Base-by-base conservation (phyloP, 1,139 yeast species). In the Lodderomyces metapsilosis region DNA sequence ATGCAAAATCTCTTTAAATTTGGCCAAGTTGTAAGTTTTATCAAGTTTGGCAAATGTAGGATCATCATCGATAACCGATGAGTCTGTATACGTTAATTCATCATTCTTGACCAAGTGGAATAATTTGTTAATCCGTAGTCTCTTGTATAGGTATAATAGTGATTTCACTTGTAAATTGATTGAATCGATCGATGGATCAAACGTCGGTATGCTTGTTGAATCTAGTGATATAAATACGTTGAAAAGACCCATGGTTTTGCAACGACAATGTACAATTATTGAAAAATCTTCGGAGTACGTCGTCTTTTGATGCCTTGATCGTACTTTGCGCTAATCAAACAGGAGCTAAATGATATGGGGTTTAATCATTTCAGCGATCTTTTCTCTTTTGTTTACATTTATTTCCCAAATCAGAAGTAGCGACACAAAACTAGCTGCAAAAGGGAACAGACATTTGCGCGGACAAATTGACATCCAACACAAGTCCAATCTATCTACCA, bases 101-200 rank as follows among this genome's bases (percentile, higher is more conserved):
- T 55, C 56, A 4, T 52, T 50, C 23, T 52, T 16, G 11, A 71
- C 47, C 44, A 76, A 74, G 0, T 78, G 65, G 2, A 73, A 59
- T 12, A 78, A 53, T 16, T 59, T 61, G 40, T 74, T 66, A 32
- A 83, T 67, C 36, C 68, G 64, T 42, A 78, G 66, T 36, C 88
- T 62, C 46, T 76, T 71, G 61, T 75, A 83, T 54, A 78, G 64
- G 53, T 82, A 83, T 28, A 68, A 56, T 40, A 83, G 59, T 3
- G 85, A 68, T 51, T 76, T 80, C 45, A 81, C 67, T 48, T 80
- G 85, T 12, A 82, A 64, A 47, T 80, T 85, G 10, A 78, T 66
- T 4, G 80, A 67, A 55, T 82, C 88, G 43, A 73, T 18, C 7
- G 78, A 4, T 34, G 41, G 38, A 24, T 41, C 41, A 21, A 37